Percentiles rank a stretch among this genome's conserved stretches.
Conservation (phyloP, 2,329 filamentous ascomycete genomes). For the Aspergillus awamori region DNA sequence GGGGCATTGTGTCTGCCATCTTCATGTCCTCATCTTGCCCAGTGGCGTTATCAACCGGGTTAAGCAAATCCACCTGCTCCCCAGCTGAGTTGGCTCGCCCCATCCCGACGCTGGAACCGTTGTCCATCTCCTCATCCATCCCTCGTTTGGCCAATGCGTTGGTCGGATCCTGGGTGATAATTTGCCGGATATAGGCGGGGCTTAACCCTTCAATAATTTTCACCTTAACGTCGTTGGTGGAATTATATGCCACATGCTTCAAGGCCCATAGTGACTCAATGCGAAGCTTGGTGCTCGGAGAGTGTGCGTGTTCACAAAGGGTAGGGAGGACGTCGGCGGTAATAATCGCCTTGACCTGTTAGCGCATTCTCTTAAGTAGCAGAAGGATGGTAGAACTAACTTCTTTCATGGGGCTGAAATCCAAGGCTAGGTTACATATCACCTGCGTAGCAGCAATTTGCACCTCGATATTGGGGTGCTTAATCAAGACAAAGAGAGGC, state of each 20-base stretch:
- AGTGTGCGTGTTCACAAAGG: constrained; percentile 82
- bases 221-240: constrained; percentile 72
- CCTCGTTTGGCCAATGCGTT: constrained; percentile 32
- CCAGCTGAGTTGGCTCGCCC: constrained; percentile 62
- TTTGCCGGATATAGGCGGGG: constrained; percentile 76
- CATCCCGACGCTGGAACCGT: constrained; percentile 48
- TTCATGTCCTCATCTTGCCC: constrained; percentile 37
- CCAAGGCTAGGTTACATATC: constrained; percentile 81
- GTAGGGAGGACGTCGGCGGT: constrained; percentile 73
- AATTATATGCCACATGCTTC: constrained; percentile 81
- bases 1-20: constrained; percentile 42
- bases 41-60: constrained; percentile 47
- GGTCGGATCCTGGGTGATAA: constrained; percentile 65
- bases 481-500: constrained; percentile 75
- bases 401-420: constrained; percentile 89
- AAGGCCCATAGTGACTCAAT: constrained; percentile 90
- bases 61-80: constrained; percentile 62
- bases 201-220: constrained; percentile 76
- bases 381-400: constrained; percentile 55
- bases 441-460: constrained; percentile 83
- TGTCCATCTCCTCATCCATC: constrained; percentile 37
- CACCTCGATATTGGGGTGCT: constrained; percentile 74
- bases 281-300: constrained; percentile 74
- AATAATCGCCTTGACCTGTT: constrained; percentile 63
- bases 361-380: background rate